Conservation (phyloP, 139 green algal species). For the Volvox reticuliferus region DNA sequence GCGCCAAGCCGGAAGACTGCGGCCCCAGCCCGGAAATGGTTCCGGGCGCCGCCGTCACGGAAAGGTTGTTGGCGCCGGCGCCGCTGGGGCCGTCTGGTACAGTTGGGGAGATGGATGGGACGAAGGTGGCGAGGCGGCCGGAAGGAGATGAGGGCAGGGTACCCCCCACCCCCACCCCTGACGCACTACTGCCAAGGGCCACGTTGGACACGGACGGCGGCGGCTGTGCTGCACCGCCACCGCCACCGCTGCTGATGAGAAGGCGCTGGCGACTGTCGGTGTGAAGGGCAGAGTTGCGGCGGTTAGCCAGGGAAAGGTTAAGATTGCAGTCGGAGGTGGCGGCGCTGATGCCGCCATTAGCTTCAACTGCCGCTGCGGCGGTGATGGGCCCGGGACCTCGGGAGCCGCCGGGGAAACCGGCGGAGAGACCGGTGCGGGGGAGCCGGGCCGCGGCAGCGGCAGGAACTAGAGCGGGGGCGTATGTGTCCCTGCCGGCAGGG, state of each 20-base stretch:
- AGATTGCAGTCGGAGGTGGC: background rate
- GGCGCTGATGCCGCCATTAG: background rate
- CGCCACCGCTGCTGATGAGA: background rate
- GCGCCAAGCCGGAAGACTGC: too few relatives aligned
- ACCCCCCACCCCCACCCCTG: too few relatives aligned
- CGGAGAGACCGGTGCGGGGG: background rate
- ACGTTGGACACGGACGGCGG: background rate
- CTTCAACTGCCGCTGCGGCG: background rate
- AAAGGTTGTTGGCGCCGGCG: background rate
- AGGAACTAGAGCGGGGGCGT: background rate
- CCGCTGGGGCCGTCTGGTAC: background rate
- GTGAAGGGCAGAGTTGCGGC: background rate
- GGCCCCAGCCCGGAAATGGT: too few relatives aligned
- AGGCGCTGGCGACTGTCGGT: background rate
- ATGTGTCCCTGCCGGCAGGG: background rate
- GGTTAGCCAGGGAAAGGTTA: background rate
- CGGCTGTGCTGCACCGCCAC: background rate
- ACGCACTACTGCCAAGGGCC: background rate
- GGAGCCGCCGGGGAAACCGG: background rate
- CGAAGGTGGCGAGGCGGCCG: background rate
- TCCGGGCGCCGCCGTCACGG: too few relatives aligned
- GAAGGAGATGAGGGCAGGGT: too few relatives aligned
- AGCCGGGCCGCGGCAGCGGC: background rate
- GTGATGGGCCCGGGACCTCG: background rate
- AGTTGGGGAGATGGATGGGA: background rate